A percentile compares a stretch with the other conserved stretches of the same genome.
These are phyloP conservation scores for Auricularia sp. DNA, from an alignment of 768 basidiomycete species.

Conservation along the genomic window DNA sequence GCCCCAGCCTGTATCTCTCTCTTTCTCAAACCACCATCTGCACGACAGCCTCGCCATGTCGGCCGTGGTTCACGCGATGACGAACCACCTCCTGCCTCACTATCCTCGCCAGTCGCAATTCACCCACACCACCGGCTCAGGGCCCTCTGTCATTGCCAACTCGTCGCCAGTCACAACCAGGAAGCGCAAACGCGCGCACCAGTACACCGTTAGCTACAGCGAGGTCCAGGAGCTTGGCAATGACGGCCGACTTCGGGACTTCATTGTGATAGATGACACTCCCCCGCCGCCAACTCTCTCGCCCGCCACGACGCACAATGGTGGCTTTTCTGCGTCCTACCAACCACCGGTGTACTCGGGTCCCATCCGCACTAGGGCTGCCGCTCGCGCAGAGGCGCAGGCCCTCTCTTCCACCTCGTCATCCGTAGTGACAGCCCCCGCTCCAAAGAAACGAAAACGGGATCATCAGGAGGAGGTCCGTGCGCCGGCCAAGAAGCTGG, in stretches of 20 bases:
- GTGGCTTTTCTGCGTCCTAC: too few species aligned
- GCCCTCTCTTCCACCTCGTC: constrained; percentile 39
- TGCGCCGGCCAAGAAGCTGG: constrained; percentile 15
- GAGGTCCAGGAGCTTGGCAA: constrained; percentile 81
- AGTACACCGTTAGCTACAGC: constrained; percentile 76
- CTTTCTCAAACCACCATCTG: too few species aligned
- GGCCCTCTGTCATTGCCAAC: too few species aligned
- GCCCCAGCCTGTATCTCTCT: too few species aligned
- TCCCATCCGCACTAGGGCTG: constrained; percentile 73
- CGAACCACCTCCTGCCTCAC: too few species aligned
- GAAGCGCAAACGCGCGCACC: constrained; percentile 83
- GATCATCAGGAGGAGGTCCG: constrained; percentile 40
- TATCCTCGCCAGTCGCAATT: too few species aligned
- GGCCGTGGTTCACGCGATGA: too few species aligned
- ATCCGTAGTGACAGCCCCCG: constrained; percentile 47
- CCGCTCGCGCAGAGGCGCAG: constrained; percentile 74
- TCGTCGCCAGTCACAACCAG: too few species aligned
- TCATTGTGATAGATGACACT: constrained; percentile 90
- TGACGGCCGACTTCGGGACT: constrained; percentile 66
- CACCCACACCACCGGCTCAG: too few species aligned
- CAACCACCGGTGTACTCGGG: too few species aligned
- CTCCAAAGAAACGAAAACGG: constrained; percentile 48
- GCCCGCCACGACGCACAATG: constrained; percentile 74
- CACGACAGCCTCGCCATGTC: too few species aligned
- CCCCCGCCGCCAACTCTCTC: constrained; percentile 56